Percentiles rank a stretch among this genome's conserved stretches.
These are phyloP conservation scores for Neltuma alba DNA, from an alignment of 306 rosid species.

Conservation along the genomic window DNA sequence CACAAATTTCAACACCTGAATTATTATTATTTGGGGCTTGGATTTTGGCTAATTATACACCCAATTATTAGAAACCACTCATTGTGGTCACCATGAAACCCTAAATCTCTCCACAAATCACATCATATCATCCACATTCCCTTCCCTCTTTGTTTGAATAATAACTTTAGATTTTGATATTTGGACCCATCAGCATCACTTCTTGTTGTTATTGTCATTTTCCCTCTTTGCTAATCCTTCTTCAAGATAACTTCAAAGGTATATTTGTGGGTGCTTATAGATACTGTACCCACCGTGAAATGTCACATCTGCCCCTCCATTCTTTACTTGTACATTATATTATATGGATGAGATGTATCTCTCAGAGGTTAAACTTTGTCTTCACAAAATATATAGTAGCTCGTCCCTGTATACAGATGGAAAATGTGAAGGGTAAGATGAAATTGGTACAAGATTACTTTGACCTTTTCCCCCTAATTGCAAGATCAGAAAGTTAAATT, in stretches of 20 bases:
- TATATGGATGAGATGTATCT: not conserved
- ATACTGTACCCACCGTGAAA: slow-evolving; percentile 32
- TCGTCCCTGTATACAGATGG: not conserved
- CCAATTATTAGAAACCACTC: slow-evolving; percentile 49
- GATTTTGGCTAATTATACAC: slow-evolving; percentile 23
- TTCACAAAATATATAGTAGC: not conserved
- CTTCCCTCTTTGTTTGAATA: not conserved
- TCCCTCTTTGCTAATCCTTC: not conserved
- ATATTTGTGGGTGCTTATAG: slow-evolving; percentile 41
- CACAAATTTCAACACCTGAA: slow-evolving; percentile 35
- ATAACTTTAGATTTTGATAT: slow-evolving; percentile 45
- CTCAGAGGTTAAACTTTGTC: slow-evolving; percentile 40
- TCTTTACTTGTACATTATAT: not conserved
- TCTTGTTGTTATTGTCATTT: slow-evolving; percentile 46
- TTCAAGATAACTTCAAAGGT: slow-evolving; percentile 22
- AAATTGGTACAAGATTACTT: not conserved
- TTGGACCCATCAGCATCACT: slow-evolving; percentile 36
- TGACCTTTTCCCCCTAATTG: not conserved
- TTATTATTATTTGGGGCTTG: not conserved
- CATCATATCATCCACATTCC: slow-evolving; percentile 49
- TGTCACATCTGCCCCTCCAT: slow-evolving; percentile 39
- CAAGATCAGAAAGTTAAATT: not conserved
- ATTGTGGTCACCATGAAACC: slow-evolving; percentile 53
- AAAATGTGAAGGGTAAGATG: not conserved
- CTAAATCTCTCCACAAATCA: slow-evolving; percentile 58